Conservation (phyloP, 1,139 yeast species). For the Blastobotrys capitulatus region DNA sequence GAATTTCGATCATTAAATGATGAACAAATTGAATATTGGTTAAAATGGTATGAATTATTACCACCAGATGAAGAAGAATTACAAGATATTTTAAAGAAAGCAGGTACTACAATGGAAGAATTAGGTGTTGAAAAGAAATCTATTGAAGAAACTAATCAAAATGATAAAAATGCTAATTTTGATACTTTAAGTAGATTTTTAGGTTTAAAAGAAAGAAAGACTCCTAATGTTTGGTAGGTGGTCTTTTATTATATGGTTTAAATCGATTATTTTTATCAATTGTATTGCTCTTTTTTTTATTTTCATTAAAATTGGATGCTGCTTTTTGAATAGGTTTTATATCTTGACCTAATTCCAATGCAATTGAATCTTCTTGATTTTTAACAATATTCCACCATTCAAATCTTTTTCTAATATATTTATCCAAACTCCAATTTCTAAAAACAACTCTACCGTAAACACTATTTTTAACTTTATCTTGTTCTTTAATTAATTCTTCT, state of each 20-base stretch:
- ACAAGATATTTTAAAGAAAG: constrained; percentile 25
- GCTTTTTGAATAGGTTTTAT: neutral
- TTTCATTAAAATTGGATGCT: neutral
- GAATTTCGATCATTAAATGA: constrained; percentile 48
- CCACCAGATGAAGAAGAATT: constrained; percentile 35
- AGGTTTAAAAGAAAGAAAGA: constrained; percentile 56
- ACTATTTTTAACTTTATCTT: constrained; percentile 72
- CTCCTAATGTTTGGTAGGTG: constrained; percentile 46
- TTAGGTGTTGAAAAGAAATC: constrained; percentile 26
- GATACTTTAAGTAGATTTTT: constrained; percentile 63
- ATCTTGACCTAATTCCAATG: constrained; percentile 9
- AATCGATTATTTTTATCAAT: neutral
- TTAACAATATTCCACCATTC: constrained; percentile 80
- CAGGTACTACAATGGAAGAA: constrained; percentile 37
- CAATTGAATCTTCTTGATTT: constrained; percentile 50
- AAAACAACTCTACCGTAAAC: constrained; percentile 86
- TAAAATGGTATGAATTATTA: constrained; percentile 56
- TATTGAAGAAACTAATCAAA: constrained; percentile 29
- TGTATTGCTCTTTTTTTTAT: neutral
- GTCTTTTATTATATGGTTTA: neutral
- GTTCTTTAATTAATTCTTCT: constrained; percentile 53
- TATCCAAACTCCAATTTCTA: constrained; percentile 91
- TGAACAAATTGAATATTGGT: constrained; percentile 45
- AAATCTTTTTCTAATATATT: constrained; percentile 62
- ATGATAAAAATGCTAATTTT: constrained; percentile 46